These are phyloP conservation scores for Atalantia buxifolia DNA, from an alignment of 345 rosid species.

Conservation along the genomic window DNA sequence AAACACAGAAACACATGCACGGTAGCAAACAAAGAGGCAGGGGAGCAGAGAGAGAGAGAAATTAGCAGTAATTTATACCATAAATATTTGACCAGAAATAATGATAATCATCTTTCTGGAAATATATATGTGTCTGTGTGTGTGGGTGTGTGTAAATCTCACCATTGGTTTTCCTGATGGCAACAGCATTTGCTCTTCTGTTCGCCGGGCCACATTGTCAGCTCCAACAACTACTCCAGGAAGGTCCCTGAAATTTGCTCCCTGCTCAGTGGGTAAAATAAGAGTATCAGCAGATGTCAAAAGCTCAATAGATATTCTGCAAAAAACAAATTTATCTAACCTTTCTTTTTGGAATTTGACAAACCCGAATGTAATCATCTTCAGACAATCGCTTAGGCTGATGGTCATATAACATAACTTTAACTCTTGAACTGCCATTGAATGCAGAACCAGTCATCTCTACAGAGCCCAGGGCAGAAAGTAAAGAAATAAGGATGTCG, in stretches of 20 bases:
- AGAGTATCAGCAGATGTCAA: slow-evolving; percentile 9
- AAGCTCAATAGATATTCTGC: not conserved
- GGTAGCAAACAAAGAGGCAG: not conserved
- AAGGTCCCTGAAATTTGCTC: slow-evolving; percentile 91
- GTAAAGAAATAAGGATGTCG: not conserved
- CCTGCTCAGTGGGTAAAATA: slow-evolving; percentile 41
- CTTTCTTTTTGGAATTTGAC: slow-evolving; percentile 87
- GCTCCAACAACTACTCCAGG: slow-evolving; percentile 71
- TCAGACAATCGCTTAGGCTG: slow-evolving; percentile 47
- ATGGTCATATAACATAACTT: slow-evolving; percentile 61
- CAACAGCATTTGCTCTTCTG: slow-evolving; percentile 39
- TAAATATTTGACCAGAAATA: not conserved
- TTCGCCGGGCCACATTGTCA: slow-evolving; percentile 62
- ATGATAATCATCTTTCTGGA: not conserved
- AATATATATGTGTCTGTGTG: not conserved
- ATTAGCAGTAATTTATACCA: not conserved
- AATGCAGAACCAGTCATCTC: slow-evolving; percentile 57
- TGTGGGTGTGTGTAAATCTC: slow-evolving; percentile 14
- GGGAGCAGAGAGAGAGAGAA: not conserved
- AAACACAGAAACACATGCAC: not conserved
- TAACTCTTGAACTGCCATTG: slow-evolving; percentile 23
- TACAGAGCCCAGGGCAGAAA: slow-evolving; percentile 24
- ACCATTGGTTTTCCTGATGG: slow-evolving; percentile 91
- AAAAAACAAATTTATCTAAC: slow-evolving; percentile 26
- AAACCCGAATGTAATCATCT: slow-evolving; percentile 67